Evolutionary conservation across 75 land plant species (phyloP).

Genomic region (Cunninghamia lanceolata): DNA sequence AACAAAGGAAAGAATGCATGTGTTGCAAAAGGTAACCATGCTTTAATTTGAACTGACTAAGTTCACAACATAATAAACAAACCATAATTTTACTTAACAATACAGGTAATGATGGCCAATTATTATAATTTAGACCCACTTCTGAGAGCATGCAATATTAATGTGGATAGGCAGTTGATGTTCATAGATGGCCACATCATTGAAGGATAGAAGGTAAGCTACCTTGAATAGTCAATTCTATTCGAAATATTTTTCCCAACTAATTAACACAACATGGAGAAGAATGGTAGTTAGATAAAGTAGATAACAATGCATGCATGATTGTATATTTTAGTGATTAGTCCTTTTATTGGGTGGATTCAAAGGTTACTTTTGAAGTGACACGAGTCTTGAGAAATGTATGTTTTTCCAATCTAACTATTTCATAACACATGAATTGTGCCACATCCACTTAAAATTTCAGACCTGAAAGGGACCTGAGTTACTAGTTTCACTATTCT

Average conservation of each 20-base stretch:
- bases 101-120: constrained; percentile 54
- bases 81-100: not conserved
- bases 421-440: not conserved
- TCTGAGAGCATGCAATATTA: constrained; percentile 55
- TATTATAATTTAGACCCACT: constrained; percentile 54
- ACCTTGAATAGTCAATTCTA: not conserved
- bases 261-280: no score
- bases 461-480: no score
- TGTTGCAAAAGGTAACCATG: constrained; percentile 41
- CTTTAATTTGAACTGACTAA: not conserved
- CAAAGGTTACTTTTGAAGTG: no score
- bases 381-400: no score
- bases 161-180: no score
- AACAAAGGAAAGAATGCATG: constrained; percentile 48
- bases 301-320: no score
- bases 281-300: no score
- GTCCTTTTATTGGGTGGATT: no score
- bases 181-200: constrained; percentile 60
- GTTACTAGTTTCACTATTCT: no score
- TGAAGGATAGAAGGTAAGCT: constrained; percentile 52
- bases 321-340: no score
- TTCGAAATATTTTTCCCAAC: no score
- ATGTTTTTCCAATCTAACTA: not conserved
- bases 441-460: no score
- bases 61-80: not conserved